Evolutionary conservation across 352 stramenopile species (phyloP), one percentile per base, ranked within the genome.

Genomic region (Pelagophyceae sp.): DNA sequence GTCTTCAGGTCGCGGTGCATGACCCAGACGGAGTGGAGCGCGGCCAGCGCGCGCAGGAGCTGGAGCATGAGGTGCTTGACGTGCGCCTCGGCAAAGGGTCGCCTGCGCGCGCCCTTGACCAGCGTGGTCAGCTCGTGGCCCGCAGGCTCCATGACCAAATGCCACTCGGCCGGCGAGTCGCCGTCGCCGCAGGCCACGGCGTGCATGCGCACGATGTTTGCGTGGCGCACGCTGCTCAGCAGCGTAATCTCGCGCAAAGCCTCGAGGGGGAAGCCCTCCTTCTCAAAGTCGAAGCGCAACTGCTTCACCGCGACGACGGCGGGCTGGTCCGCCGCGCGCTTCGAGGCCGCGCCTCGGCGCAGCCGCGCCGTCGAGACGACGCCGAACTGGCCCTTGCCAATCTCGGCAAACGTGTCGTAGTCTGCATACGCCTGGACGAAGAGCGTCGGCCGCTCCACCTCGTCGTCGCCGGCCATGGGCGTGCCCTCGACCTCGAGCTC

Each of bases 1-100:
- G 94, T 97, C 87, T 99, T 99, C 76, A 99, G 87, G 80, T 99
- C 95, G n/a, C 95, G 90, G 83, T 98, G 95, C 38, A 98, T 89
- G 80, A 88, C 91, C 84, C 92, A 97, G 31, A 89, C 86, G 40
- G 87, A 82, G 83, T 99, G 96, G 84, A 98, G 96, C 80, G 92
- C 83, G 0, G 82, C 67, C 6, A 90, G 84, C 5, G 90, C 95
- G 38, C 85, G 87, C 0, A 98, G 82, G 64, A 99, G 87, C 78
- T 95, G 94, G 78, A 92, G 82, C 81, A 99, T 85, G 37, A 98
- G 88, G 72, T 87, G 91, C 83, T 99, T 98, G 61, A 97, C 88
- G 84, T 98, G 84, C n/a, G 81, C 81, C 76, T 89, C 85, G 64
- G 84, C 72, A 77, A 89, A 82, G 0, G 83, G 83, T 37, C 67